Conservation (phyloP, 441 rosid species). For the Arabidopsis lyrata region DNA sequence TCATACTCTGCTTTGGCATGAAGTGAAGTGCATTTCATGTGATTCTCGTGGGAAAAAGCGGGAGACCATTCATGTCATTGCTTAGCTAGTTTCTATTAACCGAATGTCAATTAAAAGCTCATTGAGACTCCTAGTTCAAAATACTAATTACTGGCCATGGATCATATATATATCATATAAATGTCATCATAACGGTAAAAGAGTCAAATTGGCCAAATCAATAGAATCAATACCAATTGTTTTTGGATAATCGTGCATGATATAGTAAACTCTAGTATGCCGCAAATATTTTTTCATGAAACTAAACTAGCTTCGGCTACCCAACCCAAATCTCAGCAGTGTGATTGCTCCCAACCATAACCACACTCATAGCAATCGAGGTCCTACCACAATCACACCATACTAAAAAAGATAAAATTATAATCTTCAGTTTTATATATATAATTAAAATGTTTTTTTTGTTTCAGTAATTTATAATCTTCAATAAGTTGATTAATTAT, state of each 20-base stretch:
- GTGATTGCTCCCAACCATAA: slow-evolving; percentile 34
- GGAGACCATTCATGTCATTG: slow-evolving; percentile 19
- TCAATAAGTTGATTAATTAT: neutral
- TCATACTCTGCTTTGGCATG: slow-evolving; percentile 15
- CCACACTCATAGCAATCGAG: slow-evolving; percentile 36
- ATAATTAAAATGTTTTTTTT: too few species aligned
- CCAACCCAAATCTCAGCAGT: slow-evolving; percentile 5
- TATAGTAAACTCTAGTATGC: neutral
- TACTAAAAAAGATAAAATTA: neutral
- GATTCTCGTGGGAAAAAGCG: slow-evolving; percentile 26
- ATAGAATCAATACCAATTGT: neutral
- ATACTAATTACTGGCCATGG: slow-evolving; percentile 11
- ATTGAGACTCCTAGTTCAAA: neutral
- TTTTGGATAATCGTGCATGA: neutral
- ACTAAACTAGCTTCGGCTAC: slow-evolving; percentile 4
- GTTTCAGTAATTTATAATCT: too few species aligned
- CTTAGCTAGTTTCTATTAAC: slow-evolving; percentile 20
- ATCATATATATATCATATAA: neutral
- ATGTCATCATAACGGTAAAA: neutral
- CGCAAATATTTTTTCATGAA: neutral
- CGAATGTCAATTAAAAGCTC: neutral
- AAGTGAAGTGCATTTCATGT: slow-evolving; percentile 35
- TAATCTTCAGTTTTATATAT: neutral
- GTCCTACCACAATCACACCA: slow-evolving; percentile 31
- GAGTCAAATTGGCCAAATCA: neutral